Evolutionary conservation across 257 asterid genomes (phyloP).

Genomic region (Lycium barbarum): DNA sequence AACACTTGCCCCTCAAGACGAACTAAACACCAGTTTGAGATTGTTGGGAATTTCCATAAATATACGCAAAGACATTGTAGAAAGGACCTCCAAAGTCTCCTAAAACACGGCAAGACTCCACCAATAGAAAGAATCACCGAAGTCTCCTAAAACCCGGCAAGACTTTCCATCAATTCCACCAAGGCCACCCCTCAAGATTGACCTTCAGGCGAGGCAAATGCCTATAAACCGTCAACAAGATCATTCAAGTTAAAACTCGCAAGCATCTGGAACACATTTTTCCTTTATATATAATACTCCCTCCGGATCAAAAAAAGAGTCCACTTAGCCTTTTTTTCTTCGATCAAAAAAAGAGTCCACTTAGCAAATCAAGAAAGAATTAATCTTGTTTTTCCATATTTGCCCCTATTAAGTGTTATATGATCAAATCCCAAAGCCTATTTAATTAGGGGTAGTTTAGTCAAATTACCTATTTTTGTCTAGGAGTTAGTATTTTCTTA

Average conservation of each 20-base stretch:
- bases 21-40: conserved; percentile 95
- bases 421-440: no score
- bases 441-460: no score
- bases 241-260: conserved; percentile 83
- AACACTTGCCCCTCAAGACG: conserved; percentile 93
- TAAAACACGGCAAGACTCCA: conserved; percentile 85
- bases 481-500: no score
- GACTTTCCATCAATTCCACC: conserved; percentile 84
- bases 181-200: conserved; percentile 97
- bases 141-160: conserved; percentile 93
- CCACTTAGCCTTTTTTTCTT: no score
- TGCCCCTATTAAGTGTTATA: no score
- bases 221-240: conserved; percentile 97
- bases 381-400: no score
- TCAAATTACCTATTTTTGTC: no score
- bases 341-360: no score
- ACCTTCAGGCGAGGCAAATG: conserved; percentile 89
- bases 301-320: no score
- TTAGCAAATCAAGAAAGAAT: no score
- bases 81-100: conserved; percentile 96
- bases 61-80: conserved; percentile 92
- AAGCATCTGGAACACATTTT: conserved; percentile 49
- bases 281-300: conserved; percentile 72
- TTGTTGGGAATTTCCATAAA: conserved; percentile 90
- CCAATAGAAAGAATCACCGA: conserved; percentile 94